phyloP scores from a whole-genome alignment of 2,329 filamentous ascomycete genomes.

The Fusarium devonianum region DNA sequence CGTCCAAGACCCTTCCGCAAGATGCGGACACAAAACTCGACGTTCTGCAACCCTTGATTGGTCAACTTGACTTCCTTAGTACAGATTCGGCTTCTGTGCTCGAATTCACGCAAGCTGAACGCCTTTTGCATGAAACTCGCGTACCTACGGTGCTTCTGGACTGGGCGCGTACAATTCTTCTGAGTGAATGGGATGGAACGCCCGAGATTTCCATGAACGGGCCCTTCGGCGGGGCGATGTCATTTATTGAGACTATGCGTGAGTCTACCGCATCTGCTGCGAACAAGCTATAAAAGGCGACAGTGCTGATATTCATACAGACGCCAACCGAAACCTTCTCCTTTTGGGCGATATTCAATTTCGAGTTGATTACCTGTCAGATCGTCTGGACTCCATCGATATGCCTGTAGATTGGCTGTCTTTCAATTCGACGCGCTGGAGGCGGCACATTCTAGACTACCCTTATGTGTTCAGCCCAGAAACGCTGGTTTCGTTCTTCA shows the following conservation, averaged over 20 bases:
- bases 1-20: conserved; percentile 47
- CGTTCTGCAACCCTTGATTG: conserved; percentile 57
- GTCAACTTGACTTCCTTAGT: conserved; percentile 61
- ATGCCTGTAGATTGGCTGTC: conserved; percentile 77
- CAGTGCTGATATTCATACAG: conserved; percentile 46
- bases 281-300: background rate
- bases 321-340: conserved; percentile 68
- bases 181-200: conserved; percentile 82
- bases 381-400: conserved; percentile 76
- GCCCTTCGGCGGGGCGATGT: conserved; percentile 78
- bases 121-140: conserved; percentile 63
- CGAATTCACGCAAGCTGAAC: conserved; percentile 58
- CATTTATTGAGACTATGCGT: conserved; percentile 77
- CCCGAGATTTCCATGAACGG: conserved; percentile 73
- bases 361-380: conserved; percentile 76
- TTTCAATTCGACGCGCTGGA: conserved; percentile 66
- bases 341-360: conserved; percentile 75
- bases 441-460: conserved; percentile 78
- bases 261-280: conserved; percentile 47
- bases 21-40: conserved; percentile 47
- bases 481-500: conserved; percentile 81
- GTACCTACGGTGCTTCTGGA: conserved; percentile 68
- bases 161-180: conserved; percentile 76
- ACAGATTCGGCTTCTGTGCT: conserved; percentile 54
- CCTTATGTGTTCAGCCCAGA: conserved; percentile 80